Evolutionary conservation across 257 asterid species (phyloP), one percentile per base, ranked within the genome.

Genomic region (Perilla frutescens): DNA sequence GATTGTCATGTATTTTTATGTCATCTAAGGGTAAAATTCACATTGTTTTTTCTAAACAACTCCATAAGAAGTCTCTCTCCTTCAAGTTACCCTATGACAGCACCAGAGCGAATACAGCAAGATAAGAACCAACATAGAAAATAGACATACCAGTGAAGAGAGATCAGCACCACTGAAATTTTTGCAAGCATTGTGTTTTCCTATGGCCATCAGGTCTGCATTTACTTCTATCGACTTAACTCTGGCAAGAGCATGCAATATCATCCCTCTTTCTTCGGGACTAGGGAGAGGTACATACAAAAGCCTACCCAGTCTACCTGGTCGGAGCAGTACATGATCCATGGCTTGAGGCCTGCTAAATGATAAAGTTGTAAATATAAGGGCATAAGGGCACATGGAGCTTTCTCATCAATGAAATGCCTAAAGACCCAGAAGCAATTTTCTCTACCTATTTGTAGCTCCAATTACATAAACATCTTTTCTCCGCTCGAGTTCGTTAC

Each of bases 161-260:
- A 91, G 96, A 75, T 91, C 97, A 8, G 96, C 98, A 61, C 97
- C 97, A 62, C 97, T 93, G 29, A 93, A 77, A 72, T 88, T 89
- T 71, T 82, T 76, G 73, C 94, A 93, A 34, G 84, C 77, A 55
- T 32, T 5, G 57, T 81, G 87, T 72, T 75, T 85, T 36, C 88
- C 97, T 31, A 93, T 61, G 71, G 94, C 85, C 85, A 86, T 79
- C 66, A 93, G 86, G 85, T 93, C 94, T n/a, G 89, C 85, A 47
- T 47, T 43, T 15, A 81, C 62, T 77, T 88, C 94, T 58, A 93
- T 60, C 11, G 83, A 89, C 77, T 83, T 89, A 20, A 84, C 84
- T 70, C 90, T 85, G 20, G 87, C 82, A 76, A 88, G 87, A 80
- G 97, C 87, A 77, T 79, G 82, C 84, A 93, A 71, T 71, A 93